A percentile compares a stretch with the other conserved stretches of the same genome.
Evolutionary conservation across 1,284 basidiomycete species (phyloP).

Genomic region (Leucoagaricus sp.): DNA sequence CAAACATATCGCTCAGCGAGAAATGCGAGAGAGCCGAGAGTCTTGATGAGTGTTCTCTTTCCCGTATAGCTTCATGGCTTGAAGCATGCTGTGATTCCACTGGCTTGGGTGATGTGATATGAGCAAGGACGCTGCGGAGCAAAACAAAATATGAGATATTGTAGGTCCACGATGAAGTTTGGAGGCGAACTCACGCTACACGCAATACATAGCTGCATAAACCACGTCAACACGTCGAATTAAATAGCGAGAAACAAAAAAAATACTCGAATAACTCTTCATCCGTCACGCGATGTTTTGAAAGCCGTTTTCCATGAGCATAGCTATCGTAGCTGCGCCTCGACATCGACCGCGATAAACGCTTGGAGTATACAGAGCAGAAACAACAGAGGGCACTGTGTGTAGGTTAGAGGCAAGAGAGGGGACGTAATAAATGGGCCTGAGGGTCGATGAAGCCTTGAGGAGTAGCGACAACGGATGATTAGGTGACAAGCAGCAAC

Average conservation of each 20-base stretch:
- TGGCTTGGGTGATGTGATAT: slow-evolving; percentile 60
- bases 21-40: slow-evolving; percentile 76
- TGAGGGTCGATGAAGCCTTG: slow-evolving; percentile 7
- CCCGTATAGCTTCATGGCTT: slow-evolving; percentile 32
- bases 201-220: slow-evolving; percentile 68
- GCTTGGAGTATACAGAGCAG: not conserved
- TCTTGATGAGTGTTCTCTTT: slow-evolving; percentile 64
- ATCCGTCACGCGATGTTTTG: slow-evolving; percentile 75
- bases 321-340: slow-evolving; percentile 70
- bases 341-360: slow-evolving; percentile 45
- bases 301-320: slow-evolving; percentile 66
- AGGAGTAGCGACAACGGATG: not conserved
- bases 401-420: not conserved
- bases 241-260: slow-evolving; percentile 4
- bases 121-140: slow-evolving; percentile 53
- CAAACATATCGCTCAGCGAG: slow-evolving; percentile 81
- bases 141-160: slow-evolving; percentile 73
- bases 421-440: not conserved
- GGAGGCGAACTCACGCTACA: slow-evolving; percentile 61
- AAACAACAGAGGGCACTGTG: not conserved
- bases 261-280: slow-evolving; percentile 79
- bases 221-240: slow-evolving; percentile 13
- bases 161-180: slow-evolving; percentile 19
- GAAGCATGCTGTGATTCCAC: slow-evolving; percentile 30
- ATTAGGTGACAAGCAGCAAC: slow-evolving; percentile 12